Base-by-base conservation (phyloP, 2,329 filamentous ascomycete species). In the Plectosphaerella sp. region DNA sequence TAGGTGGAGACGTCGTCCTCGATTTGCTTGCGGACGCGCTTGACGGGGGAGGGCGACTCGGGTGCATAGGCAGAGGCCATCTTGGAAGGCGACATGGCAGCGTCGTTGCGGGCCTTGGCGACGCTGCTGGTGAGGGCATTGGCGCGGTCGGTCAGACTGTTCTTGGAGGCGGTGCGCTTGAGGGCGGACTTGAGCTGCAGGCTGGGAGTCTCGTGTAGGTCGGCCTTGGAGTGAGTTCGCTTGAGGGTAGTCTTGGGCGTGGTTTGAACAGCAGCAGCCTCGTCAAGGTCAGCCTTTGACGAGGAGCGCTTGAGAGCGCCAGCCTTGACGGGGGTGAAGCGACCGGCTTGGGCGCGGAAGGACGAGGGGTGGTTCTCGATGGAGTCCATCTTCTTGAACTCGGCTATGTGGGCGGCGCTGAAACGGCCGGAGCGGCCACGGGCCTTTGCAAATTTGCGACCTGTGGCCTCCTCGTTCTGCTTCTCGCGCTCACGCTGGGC, bases 321-420 rank as follows among this genome's bases (percentile, higher is more conserved):
- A 33, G 28, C 28, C 51, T 62, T 62, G 49, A 72, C 65, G 10
- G 82, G 80, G n/a, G 80, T 78, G 57, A 75, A 69, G 9, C 78
- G 77, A 36, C 69, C 76, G 5, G 76, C 70, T 54, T 81, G 76
- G 20, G 79, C 79, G 56, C 89, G 80, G 73, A 86, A 94, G 15
- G 87, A 82, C 11, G 92, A 96, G 9, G 91, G 79, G 66, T 97
- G 92, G 56, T 86, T 86, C 43, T 84, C 89, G 64, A 97, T 97
- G 2, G 92, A 97, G 66, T 96, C 91, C 93, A 97, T 97, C 76
- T 96, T 97, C 72, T 90, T 90, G 73, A 97, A 97, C 63, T 93
- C 83, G 48, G 86, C 84, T 82, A 89, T 88, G 67, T 97, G 93
- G 37, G 83, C 85, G 57, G 91, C 87, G 65, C 90, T 96, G 72